Evolutionary conservation across 805 yeast genomes (phyloP), one percentile per base, ranked within the genome.

Genomic region (Grigorovia jiainica): DNA sequence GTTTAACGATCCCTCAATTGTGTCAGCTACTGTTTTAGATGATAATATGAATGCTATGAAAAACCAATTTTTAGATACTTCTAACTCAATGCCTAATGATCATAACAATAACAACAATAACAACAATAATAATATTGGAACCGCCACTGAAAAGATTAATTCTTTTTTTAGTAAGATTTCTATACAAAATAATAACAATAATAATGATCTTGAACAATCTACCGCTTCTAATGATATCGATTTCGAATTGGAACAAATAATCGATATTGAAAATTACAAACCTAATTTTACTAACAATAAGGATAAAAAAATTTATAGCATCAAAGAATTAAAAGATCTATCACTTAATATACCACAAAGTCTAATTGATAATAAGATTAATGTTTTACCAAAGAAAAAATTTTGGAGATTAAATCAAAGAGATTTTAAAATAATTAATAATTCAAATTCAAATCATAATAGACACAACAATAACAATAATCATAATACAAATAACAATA

Each of bases 321-420:
- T 58, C 27, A 52, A 58, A 34, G 65, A 60, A 43, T 42, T 60
- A 27, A 17, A 53, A 19, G 39, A 44, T 7, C 40, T 49, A 5
- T 45, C 49, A 8, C 46, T 48, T 18, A 38, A 55, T 40, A 34
- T 57, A 1, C 56, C 63, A 6, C 54, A 58, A n/a, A 54, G 51
- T 29, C 54, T 70, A 25, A 44, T 66, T 17, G 53, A 54, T 13
- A 52, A 57, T 39, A 60, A 63, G 44, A 52, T 57, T 6, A 53
- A 62, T 11, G 47, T 56, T 23, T 61, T 75, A 47, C 80, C 81
- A 3, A 71, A 64, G 30, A 61, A 57, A 41, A 61, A 66, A 15
- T 77, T 76, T 49, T 77, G 78, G 73, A 66, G 73, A 45, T 52
- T 66, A 41, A 64, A 62, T 47, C 58, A 51, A 38, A 54, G 52